phyloP scores from a whole-genome alignment of 805 yeast species.

The Myxozyma kluyveri region DNA sequence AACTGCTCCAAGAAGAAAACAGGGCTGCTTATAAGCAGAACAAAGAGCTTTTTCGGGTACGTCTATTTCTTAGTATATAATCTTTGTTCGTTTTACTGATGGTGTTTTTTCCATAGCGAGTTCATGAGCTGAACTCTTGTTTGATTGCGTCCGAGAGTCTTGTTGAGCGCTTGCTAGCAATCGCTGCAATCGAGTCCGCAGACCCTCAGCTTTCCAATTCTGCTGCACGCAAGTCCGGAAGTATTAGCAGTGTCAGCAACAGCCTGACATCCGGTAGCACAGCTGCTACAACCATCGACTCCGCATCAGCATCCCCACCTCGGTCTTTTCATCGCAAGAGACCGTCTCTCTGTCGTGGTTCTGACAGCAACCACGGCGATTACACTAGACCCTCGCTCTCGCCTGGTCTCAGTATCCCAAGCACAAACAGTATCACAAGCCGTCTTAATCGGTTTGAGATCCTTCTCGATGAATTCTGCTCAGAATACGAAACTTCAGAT shows the following conservation, averaged over 20 bases:
- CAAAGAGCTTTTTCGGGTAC: conserved; percentile 24
- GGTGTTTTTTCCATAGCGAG: conserved; percentile 9
- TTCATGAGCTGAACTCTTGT: conserved; percentile 26
- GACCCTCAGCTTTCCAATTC: background rate
- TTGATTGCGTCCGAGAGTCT: conserved; percentile 26
- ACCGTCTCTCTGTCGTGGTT: background rate
- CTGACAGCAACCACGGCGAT: background rate
- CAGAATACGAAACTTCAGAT: conserved; percentile 25
- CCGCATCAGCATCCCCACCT: too few species aligned
- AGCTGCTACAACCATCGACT: too few species aligned
- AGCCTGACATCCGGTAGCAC: too few species aligned
- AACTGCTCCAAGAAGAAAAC: conserved; percentile 22
- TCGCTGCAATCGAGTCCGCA: background rate
- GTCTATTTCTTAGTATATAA: background rate
- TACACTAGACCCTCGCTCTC: too few species aligned
- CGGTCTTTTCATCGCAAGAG: too few species aligned
- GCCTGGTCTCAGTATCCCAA: too few species aligned
- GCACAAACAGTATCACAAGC: conserved; percentile 16
- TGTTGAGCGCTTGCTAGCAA: conserved; percentile 20
- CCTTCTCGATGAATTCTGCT: conserved; percentile 26
- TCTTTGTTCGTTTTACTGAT: background rate
- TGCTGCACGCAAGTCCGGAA: too few species aligned
- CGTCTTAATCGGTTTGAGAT: conserved; percentile 25
- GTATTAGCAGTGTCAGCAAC: too few species aligned
- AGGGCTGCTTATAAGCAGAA: conserved; percentile 18